Conservation (phyloP, 176 grass and related monocot species). For the Aegilops speltoides region DNA sequence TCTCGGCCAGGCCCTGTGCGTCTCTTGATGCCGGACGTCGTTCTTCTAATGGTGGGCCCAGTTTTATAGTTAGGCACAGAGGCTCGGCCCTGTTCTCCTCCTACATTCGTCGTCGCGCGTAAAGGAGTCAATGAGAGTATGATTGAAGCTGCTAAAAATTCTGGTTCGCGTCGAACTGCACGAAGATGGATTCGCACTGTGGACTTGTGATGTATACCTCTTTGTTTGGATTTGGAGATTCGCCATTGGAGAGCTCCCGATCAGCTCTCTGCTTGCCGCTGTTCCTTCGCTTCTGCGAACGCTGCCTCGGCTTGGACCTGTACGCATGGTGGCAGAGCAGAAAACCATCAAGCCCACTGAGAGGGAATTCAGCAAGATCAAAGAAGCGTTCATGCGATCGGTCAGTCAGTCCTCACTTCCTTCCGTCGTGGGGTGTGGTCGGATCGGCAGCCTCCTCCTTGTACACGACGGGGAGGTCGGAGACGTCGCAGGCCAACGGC, state of each 20-base stretch:
- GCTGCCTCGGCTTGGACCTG: conserved; percentile 20
- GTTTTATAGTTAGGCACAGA: no score
- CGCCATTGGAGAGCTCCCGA: background rate
- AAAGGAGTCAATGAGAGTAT: background rate
- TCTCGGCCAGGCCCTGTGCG: background rate
- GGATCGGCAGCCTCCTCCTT: conserved; percentile 29
- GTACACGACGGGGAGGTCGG: conserved; percentile 41
- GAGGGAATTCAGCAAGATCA: background rate
- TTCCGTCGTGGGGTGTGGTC: conserved; percentile 12
- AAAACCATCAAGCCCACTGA: background rate
- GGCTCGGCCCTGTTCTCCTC: no score
- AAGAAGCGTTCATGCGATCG: background rate
- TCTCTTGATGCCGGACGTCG: no score
- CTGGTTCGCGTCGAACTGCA: background rate
- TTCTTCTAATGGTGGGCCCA: no score
- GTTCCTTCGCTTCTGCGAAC: conserved; percentile 23
- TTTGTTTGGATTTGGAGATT: background rate
- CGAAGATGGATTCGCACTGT: no score
- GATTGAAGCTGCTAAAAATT: background rate
- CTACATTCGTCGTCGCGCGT: background rate
- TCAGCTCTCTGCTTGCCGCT: conserved; percentile 8
- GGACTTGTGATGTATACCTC: conserved; percentile 1
- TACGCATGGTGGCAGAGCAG: background rate
- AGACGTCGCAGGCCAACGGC: conserved; percentile 43
- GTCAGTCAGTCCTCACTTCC: conserved; percentile 28